Conservation (phyloP, 2,329 filamentous ascomycete species). For the Microdochium trichocladiopsis region DNA sequence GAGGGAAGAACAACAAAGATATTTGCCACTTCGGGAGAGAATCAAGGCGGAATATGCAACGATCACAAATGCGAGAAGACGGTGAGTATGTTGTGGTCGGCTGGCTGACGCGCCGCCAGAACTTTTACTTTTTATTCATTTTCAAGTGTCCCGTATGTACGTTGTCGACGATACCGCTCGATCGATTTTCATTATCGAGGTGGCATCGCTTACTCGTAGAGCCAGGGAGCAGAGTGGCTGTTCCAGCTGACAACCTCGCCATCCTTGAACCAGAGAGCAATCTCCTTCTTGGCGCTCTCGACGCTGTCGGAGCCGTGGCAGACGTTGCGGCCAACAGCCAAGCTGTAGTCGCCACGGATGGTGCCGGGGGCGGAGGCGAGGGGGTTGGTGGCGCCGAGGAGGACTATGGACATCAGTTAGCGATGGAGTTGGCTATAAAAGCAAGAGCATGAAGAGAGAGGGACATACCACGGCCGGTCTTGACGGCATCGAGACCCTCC, state of each 20-base stretch:
- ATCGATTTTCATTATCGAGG: not conserved
- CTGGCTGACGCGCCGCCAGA: conserved; percentile 1
- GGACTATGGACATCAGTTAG: conserved; percentile 38
- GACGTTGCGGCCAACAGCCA: conserved; percentile 93
- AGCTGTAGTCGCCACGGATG: conserved; percentile 88
- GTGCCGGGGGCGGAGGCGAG: conserved; percentile 89
- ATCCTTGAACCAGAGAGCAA: conserved; percentile 94
- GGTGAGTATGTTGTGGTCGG: not conserved
- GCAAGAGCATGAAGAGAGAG: not conserved
- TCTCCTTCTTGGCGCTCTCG: conserved; percentile 99
- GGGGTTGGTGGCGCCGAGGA: conserved; percentile 99
- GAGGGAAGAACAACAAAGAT: too few relatives aligned
- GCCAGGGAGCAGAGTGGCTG: conserved; percentile 79
- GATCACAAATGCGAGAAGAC: too few relatives aligned
- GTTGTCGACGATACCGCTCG: conserved; percentile 2
- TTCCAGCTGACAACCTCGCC: conserved; percentile 83
- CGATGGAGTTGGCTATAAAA: too few relatives aligned
- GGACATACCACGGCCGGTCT: conserved; percentile 88
- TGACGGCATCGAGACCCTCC: conserved; percentile 98
- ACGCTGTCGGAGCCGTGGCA: conserved; percentile 99
- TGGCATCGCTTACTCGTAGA: conserved; percentile 64
- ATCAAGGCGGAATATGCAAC: too few relatives aligned
- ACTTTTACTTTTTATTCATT: conserved; percentile 13
- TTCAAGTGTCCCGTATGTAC: conserved; percentile 7
- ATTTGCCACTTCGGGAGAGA: too few relatives aligned